Base-by-base conservation (phyloP, 768 basidiomycete species). In the Mycena sanguinolenta region DNA sequence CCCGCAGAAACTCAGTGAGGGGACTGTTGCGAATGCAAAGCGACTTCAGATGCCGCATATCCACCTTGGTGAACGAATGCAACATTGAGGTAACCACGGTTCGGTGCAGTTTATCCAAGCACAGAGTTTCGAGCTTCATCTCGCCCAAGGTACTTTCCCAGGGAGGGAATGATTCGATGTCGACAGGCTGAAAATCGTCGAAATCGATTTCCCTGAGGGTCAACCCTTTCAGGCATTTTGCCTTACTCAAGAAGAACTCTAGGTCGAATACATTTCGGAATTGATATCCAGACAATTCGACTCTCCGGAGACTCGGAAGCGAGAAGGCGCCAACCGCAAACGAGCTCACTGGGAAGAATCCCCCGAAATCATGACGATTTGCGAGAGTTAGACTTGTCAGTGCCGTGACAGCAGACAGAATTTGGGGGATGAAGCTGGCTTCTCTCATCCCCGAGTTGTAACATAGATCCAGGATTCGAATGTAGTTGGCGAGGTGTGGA, bases 401-500 rank as follows among this genome's bases (percentile, higher is more conserved):
- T 10, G 32, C 32, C 10, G 32, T 34, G 32, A 34, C 32, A 10
- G 32, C 32, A 10, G 32, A 34, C 32, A 34, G 10, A 34, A 34
- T 34, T 34, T 34, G 32, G 32, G 32, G 6, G 32, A 66, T 17
- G 54, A 34, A 34, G 32, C 36, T 34, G 21, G 54, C 32, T 19
- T 34, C 54, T 9, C 19, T 32, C 10, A 32, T 14, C n/a, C n/a
- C n/a, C 53, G 14, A 23, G 13, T 17, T 49, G 13, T 57, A 58
- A 28, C 38, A 57, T 2, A 65, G 34, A 50, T 65, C 46, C 46
- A 58, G 34, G 25, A 32, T 21, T 12, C 46, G 57, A 17, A 65
- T 38, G 34, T 65, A 65, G 6, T 0, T 8, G 27, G 57, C 64
- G n/a, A 65, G 42, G n/a, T 65, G 55, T 0, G 64, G 64, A 55